Evolutionary conservation across 768 basidiomycete genomes (phyloP).

Genomic region (Lactifluus rugatus): DNA sequence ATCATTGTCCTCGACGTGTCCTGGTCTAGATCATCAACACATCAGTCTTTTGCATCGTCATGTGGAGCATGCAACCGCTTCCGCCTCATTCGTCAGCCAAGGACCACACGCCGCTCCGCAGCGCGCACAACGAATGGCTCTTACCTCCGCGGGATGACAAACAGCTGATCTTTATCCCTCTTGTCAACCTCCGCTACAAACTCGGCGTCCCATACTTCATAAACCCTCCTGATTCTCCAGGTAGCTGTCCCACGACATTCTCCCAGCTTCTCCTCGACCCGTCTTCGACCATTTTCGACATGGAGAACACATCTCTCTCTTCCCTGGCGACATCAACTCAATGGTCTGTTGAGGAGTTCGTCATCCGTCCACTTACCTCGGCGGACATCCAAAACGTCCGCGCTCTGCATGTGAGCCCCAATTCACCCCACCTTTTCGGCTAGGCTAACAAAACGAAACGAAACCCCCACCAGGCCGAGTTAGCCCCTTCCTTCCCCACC

Average conservation of each 20-base stretch:
- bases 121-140: background rate
- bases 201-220: background rate
- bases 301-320: constrained; percentile 12
- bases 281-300: background rate
- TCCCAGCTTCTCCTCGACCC: background rate
- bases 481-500: constrained; percentile 2
- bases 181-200: constrained; percentile 10
- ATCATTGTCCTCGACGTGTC: no score
- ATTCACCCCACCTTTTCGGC: background rate
- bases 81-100: constrained; percentile 10
- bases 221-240: background rate
- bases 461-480: background rate
- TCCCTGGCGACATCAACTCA: background rate
- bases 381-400: constrained; percentile 15
- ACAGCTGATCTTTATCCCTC: background rate
- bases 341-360: constrained; percentile 8
- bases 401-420: constrained; percentile 12
- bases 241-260: background rate
- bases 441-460: background rate
- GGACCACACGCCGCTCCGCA: background rate
- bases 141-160: constrained; percentile 13
- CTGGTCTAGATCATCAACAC: background rate
- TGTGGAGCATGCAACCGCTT: background rate
- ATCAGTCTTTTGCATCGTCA: background rate
- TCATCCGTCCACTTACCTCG: constrained; percentile 14